These are phyloP conservation scores for Sugiyamaella pinicola DNA, from an alignment of 1,139 yeast genomes.

Conservation along the genomic window DNA sequence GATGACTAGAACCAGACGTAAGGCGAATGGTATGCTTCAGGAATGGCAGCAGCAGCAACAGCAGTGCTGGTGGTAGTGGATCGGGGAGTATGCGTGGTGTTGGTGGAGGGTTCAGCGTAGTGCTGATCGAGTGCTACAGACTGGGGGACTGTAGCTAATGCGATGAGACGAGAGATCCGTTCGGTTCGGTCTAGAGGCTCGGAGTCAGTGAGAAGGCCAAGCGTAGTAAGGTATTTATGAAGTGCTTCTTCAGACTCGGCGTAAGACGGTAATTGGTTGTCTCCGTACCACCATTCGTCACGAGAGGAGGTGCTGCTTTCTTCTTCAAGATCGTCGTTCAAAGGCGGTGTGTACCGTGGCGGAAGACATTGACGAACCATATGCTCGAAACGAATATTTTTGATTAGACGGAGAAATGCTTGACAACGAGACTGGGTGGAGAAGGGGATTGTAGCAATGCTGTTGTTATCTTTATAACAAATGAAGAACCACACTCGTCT, in stretches of 20 bases:
- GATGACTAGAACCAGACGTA: conserved; percentile 22
- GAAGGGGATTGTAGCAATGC: conserved; percentile 37
- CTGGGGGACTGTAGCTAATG: conserved; percentile 21
- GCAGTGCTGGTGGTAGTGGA: conserved; percentile 9
- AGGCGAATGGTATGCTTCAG: conserved; percentile 23
- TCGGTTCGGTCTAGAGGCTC: conserved; percentile 21
- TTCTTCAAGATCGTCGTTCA: conserved; percentile 21
- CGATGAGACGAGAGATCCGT: conserved; percentile 21
- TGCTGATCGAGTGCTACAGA: conserved; percentile 14
- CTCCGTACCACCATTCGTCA: conserved; percentile 36
- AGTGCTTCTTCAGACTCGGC: conserved; percentile 37
- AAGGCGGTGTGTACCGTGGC: conserved; percentile 32
- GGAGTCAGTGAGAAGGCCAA: conserved; percentile 29
- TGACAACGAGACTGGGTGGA: conserved; percentile 34
- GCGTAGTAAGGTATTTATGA: conserved; percentile 31
- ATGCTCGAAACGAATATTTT: conserved; percentile 41
- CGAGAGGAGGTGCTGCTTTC: conserved; percentile 22
- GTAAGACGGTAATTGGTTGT: conserved; percentile 35
- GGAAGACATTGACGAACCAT: conserved; percentile 38
- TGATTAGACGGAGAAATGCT: conserved; percentile 36
- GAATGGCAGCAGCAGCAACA: conserved; percentile 5
- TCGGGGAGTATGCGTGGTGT: background rate
- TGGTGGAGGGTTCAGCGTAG: conserved; percentile 6
- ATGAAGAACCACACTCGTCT: conserved; percentile 31
- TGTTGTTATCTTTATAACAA: conserved; percentile 31